Evolutionary conservation across 805 yeast genomes (phyloP).

Genomic region (Myxozyma vanderwaltii): DNA sequence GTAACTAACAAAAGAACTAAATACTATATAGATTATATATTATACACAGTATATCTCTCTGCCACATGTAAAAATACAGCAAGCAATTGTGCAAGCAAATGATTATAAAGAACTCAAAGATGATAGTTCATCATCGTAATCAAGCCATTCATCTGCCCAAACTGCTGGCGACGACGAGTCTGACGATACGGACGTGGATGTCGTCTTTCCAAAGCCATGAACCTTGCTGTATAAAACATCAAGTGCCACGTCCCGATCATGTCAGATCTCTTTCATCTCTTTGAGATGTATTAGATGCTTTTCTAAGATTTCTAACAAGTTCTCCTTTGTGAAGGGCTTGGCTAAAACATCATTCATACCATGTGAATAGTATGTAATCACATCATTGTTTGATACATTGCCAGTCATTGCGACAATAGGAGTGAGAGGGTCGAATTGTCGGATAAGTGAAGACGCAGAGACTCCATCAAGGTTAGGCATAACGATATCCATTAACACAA

Average conservation of each 20-base stretch:
- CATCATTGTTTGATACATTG: constrained; percentile 77
- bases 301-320: constrained; percentile 73
- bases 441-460: constrained; percentile 86
- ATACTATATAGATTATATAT: background rate
- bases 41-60: background rate
- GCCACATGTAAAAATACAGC: background rate
- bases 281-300: constrained; percentile 46
- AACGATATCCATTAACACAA: constrained; percentile 59
- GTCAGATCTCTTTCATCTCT: constrained; percentile 34
- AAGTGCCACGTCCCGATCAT: constrained; percentile 11
- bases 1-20: background rate
- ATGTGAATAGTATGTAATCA: constrained; percentile 51
- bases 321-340: constrained; percentile 90
- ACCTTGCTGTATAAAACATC: constrained; percentile 9
- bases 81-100: background rate
- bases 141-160: constrained; percentile 14
- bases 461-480: constrained; percentile 61
- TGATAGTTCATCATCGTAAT: background rate
- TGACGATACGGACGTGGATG: constrained; percentile 1
- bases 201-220: constrained; percentile 1
- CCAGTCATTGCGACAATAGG: constrained; percentile 97
- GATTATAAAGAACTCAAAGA: background rate
- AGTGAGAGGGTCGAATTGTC: constrained; percentile 78
- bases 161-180: constrained; percentile 1
- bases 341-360: constrained; percentile 88